phyloP scores from a whole-genome alignment of 768 basidiomycete species.

The Leccinum subtestaceum region DNA sequence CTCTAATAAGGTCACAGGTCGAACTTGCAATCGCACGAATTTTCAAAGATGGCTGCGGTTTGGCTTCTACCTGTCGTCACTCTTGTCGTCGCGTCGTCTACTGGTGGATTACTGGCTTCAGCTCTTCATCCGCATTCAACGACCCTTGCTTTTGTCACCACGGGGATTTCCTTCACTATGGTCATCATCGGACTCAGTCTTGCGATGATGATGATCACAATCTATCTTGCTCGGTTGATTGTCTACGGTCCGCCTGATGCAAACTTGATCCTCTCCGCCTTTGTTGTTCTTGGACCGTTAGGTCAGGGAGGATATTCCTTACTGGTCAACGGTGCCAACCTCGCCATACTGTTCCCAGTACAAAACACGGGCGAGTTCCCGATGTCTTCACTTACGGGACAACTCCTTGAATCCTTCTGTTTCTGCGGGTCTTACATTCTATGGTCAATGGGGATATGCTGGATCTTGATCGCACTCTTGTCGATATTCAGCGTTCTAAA shows the following conservation, averaged over 20 bases:
- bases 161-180: constrained; percentile 43
- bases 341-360: constrained; percentile 35
- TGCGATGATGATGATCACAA: constrained; percentile 47
- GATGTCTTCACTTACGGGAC: constrained; percentile 34
- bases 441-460: constrained; percentile 56
- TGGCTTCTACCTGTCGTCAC: constrained; percentile 55
- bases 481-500: constrained; percentile 36
- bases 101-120: constrained; percentile 44
- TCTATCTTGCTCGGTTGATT: constrained; percentile 45
- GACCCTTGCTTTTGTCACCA: constrained; percentile 40
- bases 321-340: constrained; percentile 38
- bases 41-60: constrained; percentile 40
- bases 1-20: constrained; percentile 37
- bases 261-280: constrained; percentile 40
- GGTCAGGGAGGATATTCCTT: constrained; percentile 51
- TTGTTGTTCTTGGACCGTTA: constrained; percentile 51
- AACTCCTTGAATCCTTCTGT: constrained; percentile 42
- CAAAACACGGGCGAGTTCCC: constrained; percentile 33
- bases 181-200: constrained; percentile 45
- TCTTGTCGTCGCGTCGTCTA: constrained; percentile 51
- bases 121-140: constrained; percentile 37
- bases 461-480: constrained; percentile 45
- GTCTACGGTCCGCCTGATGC: constrained; percentile 40
- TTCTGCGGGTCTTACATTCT: constrained; percentile 47
- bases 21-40: constrained; percentile 39